Evolutionary conservation across 1,284 basidiomycete genomes (phyloP).

Genomic region (Pulveroboletus sp.): DNA sequence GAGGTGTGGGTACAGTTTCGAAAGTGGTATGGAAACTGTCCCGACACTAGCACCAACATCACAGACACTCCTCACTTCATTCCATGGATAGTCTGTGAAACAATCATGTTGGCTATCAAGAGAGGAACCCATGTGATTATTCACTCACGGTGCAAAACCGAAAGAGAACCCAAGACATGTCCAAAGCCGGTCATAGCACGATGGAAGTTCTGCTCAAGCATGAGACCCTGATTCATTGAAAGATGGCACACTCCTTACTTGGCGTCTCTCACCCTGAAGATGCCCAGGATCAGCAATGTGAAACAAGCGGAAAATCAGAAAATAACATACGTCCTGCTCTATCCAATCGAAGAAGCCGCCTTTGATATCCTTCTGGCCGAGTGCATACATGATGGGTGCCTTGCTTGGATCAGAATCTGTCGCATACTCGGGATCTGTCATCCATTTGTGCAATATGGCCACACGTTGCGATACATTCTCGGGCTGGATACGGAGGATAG

Average conservation of each 20-base stretch:
- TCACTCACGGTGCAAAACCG: slow-evolving; percentile 26
- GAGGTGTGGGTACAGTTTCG: slow-evolving; percentile 39
- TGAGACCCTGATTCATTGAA: background rate
- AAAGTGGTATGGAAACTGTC: slow-evolving; percentile 39
- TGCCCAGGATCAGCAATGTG: background rate
- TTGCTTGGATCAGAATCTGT: too few relatives aligned
- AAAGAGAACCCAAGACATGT: background rate
- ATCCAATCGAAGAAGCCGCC: slow-evolving; percentile 28
- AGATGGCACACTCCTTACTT: slow-evolving; percentile 9
- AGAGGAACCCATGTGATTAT: background rate
- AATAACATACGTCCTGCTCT: background rate
- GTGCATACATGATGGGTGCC: background rate
- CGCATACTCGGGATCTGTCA: too few relatives aligned
- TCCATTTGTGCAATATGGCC: slow-evolving; percentile 8
- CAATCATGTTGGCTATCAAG: background rate
- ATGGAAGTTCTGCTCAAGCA: slow-evolving; percentile 18
- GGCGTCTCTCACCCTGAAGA: slow-evolving; percentile 16
- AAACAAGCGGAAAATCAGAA: too few relatives aligned
- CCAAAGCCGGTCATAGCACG: slow-evolving; percentile 15
- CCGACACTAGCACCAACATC: slow-evolving; percentile 36
- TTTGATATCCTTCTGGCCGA: slow-evolving; percentile 14
- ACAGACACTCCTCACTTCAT: slow-evolving; percentile 29
- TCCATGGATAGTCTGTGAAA: slow-evolving; percentile 41
- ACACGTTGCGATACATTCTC: too few relatives aligned
- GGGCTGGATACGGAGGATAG: slow-evolving; percentile 9